A percentile compares a stretch with the other conserved stretches of the same genome.
phyloP scores from a whole-genome alignment of 2,329 filamentous ascomycete genomes.

The Nothophaeocryptopus gaeumannii region DNA sequence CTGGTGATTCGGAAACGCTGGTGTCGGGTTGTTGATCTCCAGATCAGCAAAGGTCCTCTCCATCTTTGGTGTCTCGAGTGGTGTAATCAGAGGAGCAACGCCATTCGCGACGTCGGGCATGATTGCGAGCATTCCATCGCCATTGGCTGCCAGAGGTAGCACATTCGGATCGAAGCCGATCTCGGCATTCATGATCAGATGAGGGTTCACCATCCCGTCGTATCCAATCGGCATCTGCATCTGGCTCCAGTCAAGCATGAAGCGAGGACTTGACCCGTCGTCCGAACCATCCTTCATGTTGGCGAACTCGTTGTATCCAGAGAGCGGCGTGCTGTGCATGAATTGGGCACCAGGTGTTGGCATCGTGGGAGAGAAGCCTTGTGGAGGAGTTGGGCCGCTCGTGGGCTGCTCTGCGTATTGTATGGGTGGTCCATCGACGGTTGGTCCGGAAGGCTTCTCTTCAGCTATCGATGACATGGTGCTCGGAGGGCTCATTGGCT shows the following conservation, averaged over 20 bases:
- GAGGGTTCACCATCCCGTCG: conserved; percentile 43
- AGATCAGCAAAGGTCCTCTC: conserved; percentile 48
- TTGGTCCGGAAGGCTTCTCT: conserved; percentile 28
- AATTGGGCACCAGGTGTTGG: conserved; percentile 30
- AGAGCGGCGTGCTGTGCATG: conserved; percentile 45
- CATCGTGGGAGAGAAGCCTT: conserved; percentile 23
- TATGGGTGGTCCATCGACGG: conserved; percentile 36
- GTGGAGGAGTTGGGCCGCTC: conserved; percentile 33
- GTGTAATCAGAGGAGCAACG: conserved; percentile 44
- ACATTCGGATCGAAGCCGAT: conserved; percentile 45
- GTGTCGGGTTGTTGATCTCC: conserved; percentile 43
- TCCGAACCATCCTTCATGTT: conserved; percentile 42
- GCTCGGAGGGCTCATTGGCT: conserved; percentile 34
- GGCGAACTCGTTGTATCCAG: conserved; percentile 47
- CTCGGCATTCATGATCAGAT: conserved; percentile 45
- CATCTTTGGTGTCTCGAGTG: conserved; percentile 47
- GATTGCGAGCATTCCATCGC: conserved; percentile 45
- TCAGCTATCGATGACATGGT: conserved; percentile 25
- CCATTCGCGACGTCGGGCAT: conserved; percentile 42
- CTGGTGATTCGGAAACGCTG: conserved; percentile 41
- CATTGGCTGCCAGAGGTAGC: conserved; percentile 37
- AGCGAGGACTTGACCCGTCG: conserved; percentile 43
- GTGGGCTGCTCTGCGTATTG: conserved; percentile 44
- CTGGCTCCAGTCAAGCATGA: conserved; percentile 50
- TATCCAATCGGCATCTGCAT: conserved; percentile 46